Percentiles rank a stretch among this genome's conserved stretches.
Conservation (phyloP, 2,329 filamentous ascomycete genomes). For the Sordariomycetes sp. region DNA sequence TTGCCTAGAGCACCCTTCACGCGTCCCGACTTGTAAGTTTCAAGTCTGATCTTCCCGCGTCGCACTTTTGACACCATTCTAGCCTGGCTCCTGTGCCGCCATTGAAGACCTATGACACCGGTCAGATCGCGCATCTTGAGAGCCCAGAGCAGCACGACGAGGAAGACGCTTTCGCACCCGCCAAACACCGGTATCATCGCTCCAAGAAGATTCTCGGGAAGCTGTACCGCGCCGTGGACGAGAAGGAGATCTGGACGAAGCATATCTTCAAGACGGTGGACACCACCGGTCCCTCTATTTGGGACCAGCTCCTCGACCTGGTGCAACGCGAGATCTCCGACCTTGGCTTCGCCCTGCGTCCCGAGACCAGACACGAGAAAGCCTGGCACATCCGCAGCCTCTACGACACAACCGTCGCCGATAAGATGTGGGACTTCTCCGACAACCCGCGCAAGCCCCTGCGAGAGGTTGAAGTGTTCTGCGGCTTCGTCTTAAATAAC, state of each 20-base stretch:
- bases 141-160: constrained; percentile 19
- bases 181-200: constrained; percentile 48
- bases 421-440: constrained; percentile 32
- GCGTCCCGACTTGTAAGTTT: constrained; percentile 47
- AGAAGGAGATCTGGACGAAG: constrained; percentile 53
- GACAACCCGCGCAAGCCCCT: constrained; percentile 34
- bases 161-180: constrained; percentile 32
- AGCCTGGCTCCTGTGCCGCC: constrained; percentile 38
- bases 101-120: constrained; percentile 32
- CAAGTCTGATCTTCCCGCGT: too few relatives aligned
- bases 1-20: constrained; percentile 29
- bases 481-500: constrained; percentile 45
- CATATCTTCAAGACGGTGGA: constrained; percentile 26
- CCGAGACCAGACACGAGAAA: neutral
- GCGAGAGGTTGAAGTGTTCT: constrained; percentile 44
- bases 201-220: constrained; percentile 61
- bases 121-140: constrained; percentile 25
- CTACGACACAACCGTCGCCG: constrained; percentile 35
- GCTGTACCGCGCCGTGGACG: constrained; percentile 66
- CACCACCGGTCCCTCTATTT: constrained; percentile 24
- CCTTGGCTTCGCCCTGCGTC: constrained; percentile 9
- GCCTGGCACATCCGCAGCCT: neutral
- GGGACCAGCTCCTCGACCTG: constrained; percentile 27
- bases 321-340: constrained; percentile 9
- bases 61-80: too few relatives aligned